Percentiles rank a stretch among this genome's conserved stretches.
Conservation (phyloP, 441 rosid species). For the Biscutella laevigata region DNA sequence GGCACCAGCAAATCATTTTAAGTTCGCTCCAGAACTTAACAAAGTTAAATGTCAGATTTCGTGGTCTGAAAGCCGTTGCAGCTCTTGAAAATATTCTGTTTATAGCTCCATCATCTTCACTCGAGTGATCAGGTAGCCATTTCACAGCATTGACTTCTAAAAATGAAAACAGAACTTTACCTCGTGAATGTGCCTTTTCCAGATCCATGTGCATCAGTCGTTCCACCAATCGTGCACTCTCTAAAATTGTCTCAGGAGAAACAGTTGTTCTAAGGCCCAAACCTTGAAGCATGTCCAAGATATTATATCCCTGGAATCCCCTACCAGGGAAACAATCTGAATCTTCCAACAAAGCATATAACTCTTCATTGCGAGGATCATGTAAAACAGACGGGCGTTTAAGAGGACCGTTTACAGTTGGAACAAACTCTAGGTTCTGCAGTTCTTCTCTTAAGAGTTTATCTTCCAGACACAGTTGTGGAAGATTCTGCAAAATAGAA, state of each 20-base stretch:
- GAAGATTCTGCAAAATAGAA: constrained; percentile 69
- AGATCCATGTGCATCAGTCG: constrained; percentile 58
- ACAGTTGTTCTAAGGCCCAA: constrained; percentile 83
- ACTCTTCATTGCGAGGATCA: constrained; percentile 93
- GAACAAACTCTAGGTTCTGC: constrained; percentile 80
- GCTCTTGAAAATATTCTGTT: constrained; percentile 77
- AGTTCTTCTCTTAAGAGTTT: constrained; percentile 55
- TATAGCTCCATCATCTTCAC: constrained; percentile 61
- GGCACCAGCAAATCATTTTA: constrained; percentile 93
- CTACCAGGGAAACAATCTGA: constrained; percentile 75
- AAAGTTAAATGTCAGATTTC: constrained; percentile 63
- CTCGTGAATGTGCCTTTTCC: constrained; percentile 66
- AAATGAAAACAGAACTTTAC: constrained; percentile 82
- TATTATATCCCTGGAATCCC: constrained; percentile 53
- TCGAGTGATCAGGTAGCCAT: constrained; percentile 68
- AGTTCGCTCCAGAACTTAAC: constrained; percentile 90
- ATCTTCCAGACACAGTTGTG: constrained; percentile 82
- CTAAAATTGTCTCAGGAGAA: constrained; percentile 74
- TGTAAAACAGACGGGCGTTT: constrained; percentile 66
- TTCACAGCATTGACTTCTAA: constrained; percentile 88
- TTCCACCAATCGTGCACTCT: constrained; percentile 85
- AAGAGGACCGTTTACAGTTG: constrained; percentile 53
- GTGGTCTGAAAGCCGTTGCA: constrained; percentile 82
- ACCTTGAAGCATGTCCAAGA: constrained; percentile 80
- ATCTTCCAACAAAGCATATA: constrained; percentile 76